Conservation (phyloP, 2,329 filamentous ascomycete species). For the Cucurbitaria berberidis region DNA sequence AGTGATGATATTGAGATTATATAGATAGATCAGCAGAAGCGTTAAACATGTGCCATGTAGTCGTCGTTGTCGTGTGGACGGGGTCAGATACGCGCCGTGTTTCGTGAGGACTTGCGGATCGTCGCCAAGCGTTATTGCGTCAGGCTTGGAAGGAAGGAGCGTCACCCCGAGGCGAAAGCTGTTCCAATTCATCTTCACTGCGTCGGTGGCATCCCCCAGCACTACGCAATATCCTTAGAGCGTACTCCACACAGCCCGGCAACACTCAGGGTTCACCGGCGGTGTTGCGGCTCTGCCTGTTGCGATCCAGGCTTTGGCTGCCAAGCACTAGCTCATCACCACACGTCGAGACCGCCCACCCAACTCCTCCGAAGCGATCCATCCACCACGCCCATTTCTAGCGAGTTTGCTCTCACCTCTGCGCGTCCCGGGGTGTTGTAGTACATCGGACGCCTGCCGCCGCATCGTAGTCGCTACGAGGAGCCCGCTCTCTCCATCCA, state of each 20-base stretch:
- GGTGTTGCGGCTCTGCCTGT: background rate
- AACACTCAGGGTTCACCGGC: background rate
- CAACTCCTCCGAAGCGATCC: no score
- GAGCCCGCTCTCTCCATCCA: no score
- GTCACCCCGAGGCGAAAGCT: background rate
- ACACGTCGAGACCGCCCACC: no score
- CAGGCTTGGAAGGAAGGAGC: background rate
- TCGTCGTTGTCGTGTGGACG: no score
- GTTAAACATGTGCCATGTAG: background rate
- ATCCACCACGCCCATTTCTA: constrained; percentile 1
- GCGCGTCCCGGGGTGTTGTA: constrained; percentile 9
- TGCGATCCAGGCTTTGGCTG: constrained; percentile 13
- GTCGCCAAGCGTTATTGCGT: background rate
- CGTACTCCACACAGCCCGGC: background rate
- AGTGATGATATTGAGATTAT: no score
- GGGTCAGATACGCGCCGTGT: no score
- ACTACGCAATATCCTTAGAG: background rate
- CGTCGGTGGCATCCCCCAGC: background rate
- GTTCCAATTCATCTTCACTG: background rate
- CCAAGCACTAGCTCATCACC: no score
- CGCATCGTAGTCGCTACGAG: constrained; percentile 5
- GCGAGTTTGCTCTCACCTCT: no score
- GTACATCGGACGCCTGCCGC: background rate
- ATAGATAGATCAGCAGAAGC: background rate
- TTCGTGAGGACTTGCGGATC: background rate